Base-by-base conservation (phyloP, 495 filamentous ascomycete genomes). In the Tricharina praecox region DNA sequence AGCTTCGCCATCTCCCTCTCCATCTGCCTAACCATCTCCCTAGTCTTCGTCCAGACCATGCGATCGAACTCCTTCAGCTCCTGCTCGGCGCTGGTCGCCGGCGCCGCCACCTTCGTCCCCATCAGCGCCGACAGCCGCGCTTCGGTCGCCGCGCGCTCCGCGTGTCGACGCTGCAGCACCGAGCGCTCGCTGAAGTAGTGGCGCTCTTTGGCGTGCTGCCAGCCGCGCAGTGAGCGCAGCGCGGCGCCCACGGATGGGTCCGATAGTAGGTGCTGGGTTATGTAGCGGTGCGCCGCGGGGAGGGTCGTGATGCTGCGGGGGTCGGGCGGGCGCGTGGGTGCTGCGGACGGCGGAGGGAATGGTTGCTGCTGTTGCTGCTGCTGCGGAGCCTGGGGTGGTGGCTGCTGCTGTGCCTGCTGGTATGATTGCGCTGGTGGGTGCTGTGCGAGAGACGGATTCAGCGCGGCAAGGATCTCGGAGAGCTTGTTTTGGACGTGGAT, bases 201-300 rank as follows among this genome's bases (percentile, higher is more conserved):
- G 45, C 45, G 32, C 23, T 48, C 45, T n/a, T 30, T 21, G 10
- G 45, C 45, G 34, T 48, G 45, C 18, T 48, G 45, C 45, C 45
- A 32, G 15, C 7, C 5, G 11, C 23, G 11, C 5, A 48, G 18
- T 9, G 23, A 9, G 32, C 45, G 45, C 10, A 39, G 18, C 2
- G 15, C 21, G 33, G 35, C 21, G 30, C 37, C 32, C n/a, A 16
- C 7, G 11, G 8, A 10, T 37, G 8, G 13, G 15, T 13, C 30
- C 10, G 33, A 21, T 2, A 34, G 11, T 19, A 48, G 32, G 30
- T 48, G 23, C 8, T 23, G 45, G 7, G 21, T 32, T 23, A 48
- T 38, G 34, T 48, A 48, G 34, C 45, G 45, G 33, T 32, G 11
- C 10, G 45, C 45, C 3, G 45, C 45, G 34, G 45, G 16, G 34